A percentile compares a stretch with the other conserved stretches of the same genome.
These are phyloP conservation scores for Bauhinia variegata DNA, from an alignment of 306 rosid genomes.

Conservation along the genomic window DNA sequence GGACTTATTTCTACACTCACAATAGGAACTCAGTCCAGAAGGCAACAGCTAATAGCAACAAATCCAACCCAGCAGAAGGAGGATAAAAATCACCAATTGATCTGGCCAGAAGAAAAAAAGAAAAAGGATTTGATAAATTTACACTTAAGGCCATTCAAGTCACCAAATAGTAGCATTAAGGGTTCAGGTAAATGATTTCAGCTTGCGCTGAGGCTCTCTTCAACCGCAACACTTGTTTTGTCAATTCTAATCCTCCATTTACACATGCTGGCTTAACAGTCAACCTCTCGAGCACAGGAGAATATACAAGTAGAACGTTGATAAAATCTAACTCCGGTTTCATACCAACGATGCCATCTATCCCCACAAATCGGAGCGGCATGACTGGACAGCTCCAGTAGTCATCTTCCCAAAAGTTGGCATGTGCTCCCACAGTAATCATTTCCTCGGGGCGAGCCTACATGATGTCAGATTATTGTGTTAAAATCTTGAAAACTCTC, in stretches of 20 bases:
- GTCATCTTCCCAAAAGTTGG: conserved; percentile 38
- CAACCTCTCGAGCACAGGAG: conserved; percentile 62
- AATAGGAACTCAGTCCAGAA: too few species aligned
- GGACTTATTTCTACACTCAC: too few species aligned
- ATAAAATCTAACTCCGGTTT: conserved; percentile 59
- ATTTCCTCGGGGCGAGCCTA: conserved; percentile 53
- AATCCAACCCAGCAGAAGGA: too few species aligned
- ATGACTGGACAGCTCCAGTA: conserved; percentile 31
- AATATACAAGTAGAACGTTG: conserved; percentile 48
- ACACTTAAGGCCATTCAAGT: background rate
- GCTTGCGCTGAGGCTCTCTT: conserved; percentile 58
- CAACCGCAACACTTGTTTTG: conserved; percentile 52
- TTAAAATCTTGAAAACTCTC: conserved; percentile 17
- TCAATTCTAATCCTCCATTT: conserved; percentile 38
- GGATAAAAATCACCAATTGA: too few species aligned
- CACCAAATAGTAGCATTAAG: conserved; percentile 32
- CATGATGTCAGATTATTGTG: conserved; percentile 22
- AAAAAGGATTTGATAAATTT: background rate
- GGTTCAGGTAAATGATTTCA: conserved; percentile 54
- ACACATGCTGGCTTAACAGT: conserved; percentile 45
- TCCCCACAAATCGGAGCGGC: conserved; percentile 50
- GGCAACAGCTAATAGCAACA: too few species aligned
- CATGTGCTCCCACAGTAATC: background rate
- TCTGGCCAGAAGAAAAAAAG: too few species aligned
- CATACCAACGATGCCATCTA: conserved; percentile 45